Evolutionary conservation across 495 filamentous ascomycete genomes (phyloP), one percentile per base, ranked within the genome.

Genomic region (Annulohypoxylon bovei): DNA sequence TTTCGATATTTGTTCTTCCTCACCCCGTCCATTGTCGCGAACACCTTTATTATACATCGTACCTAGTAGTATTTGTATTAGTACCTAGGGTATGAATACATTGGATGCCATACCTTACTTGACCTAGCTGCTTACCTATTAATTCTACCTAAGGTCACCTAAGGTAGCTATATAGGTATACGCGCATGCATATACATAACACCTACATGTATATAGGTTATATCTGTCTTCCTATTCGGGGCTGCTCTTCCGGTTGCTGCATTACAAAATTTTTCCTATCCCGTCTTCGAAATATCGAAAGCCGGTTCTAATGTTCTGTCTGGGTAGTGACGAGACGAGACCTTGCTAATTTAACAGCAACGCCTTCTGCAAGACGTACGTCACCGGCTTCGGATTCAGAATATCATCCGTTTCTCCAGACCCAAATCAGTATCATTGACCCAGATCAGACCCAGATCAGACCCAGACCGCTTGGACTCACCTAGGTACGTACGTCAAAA

Each of bases 301-400:
- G 16, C 63, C 59, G 59, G 50, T 46, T 32, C 44, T 58, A 30
- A 63, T 25, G 30, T 53, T 56, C 37, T 61, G 8, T 67, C 62
- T 63, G 37, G 33, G 40, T 28, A 60, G 54, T 65, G 46, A 72
- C 42, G 59, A 72, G 46, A 72, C 42, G 59, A 72, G 60, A 72
- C 58, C 44, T 65, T 60, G 46, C 46, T 61, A 39, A 64, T 54
- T 58, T 18, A 44, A 67, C 47, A 62, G 46, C 49, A 35, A 49
- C 50, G 54, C 37, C 59, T 42, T 53, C 64, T 68, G 70, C 60
- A 65, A 61, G 64, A 23, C 35, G 40, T 72, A 71, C 69, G 69
- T 65, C 70, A 68, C 70, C 60, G 37, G 47, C 53, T 16, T 72
- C 70, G 69, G 69, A 60, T 53, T 35, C 53, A 67, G 30, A 72